These are phyloP conservation scores for Beauveria sp. DNA, from an alignment of 2,329 filamentous ascomycete species.

Conservation along the genomic window DNA sequence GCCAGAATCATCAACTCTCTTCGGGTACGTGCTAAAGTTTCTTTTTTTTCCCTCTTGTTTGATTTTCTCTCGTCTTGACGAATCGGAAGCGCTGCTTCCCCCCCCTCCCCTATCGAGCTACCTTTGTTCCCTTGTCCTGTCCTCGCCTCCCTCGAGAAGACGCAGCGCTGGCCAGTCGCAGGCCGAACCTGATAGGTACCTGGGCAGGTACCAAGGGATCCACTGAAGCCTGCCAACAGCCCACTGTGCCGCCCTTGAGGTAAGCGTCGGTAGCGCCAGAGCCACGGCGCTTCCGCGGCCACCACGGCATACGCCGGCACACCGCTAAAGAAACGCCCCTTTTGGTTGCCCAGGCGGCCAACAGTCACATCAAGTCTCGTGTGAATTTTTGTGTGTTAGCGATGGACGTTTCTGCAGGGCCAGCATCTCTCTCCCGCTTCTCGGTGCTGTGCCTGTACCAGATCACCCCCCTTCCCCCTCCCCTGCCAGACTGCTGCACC, in stretches of 20 bases:
- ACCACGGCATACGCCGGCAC: neutral
- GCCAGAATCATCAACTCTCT: neutral
- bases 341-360: too few relatives aligned
- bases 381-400: too few relatives aligned
- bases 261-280: neutral
- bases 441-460: neutral
- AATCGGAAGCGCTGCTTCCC: too few relatives aligned
- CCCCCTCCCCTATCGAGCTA: neutral
- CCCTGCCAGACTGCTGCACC: neutral
- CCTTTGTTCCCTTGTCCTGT: neutral
- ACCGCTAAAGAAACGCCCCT: neutral
- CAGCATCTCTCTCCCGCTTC: neutral
- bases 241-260: neutral
- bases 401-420: neutral
- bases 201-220: neutral
- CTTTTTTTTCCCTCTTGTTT: neutral
- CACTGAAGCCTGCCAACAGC: neutral
- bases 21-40: neutral
- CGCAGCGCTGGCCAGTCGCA: neutral
- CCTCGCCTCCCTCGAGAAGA: neutral
- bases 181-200: too few relatives aligned
- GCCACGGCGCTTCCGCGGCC: neutral
- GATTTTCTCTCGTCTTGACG: neutral
- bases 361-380: too few relatives aligned
- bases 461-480: neutral